Percentiles rank a stretch among this genome's conserved stretches.
Evolutionary conservation across 345 rosid species (phyloP).

Genomic region (Eucalyptus marginata): DNA sequence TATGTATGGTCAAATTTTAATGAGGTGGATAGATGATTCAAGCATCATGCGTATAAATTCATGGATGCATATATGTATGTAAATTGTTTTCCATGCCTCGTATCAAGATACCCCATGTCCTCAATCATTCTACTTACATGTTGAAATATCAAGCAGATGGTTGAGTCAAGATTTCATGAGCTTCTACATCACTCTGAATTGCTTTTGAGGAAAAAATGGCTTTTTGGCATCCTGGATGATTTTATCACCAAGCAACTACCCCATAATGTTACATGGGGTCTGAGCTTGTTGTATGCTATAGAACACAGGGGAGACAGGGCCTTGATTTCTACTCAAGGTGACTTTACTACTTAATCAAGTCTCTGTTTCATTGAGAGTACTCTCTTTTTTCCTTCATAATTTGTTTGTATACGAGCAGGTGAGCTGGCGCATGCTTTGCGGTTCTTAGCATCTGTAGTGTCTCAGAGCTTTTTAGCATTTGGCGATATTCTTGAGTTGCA

Average conservation of each 20-base stretch:
- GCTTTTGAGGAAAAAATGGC: constrained; percentile 85
- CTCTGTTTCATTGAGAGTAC: neutral
- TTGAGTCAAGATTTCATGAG: constrained; percentile 75
- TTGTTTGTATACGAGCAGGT: constrained; percentile 33
- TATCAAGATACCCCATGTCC: neutral
- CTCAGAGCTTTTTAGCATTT: constrained; percentile 97
- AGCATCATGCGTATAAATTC: neutral
- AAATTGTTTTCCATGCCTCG: neutral
- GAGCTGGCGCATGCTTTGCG: constrained; percentile 94
- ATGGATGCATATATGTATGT: neutral
- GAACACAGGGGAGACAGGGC: constrained; percentile 94
- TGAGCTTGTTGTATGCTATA: constrained; percentile 88
- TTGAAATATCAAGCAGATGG: constrained; percentile 42
- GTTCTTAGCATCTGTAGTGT: constrained; percentile 92
- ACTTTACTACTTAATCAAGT: neutral
- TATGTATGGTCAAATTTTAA: neutral
- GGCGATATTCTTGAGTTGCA: constrained; percentile 95
- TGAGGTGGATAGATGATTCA: neutral
- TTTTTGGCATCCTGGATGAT: constrained; percentile 81
- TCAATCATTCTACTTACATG: neutral
- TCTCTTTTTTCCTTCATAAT: neutral
- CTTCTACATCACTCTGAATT: constrained; percentile 77
- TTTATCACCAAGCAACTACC: constrained; percentile 99
- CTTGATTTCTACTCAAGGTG: constrained; percentile 77
- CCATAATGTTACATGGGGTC: constrained; percentile 93